phyloP scores from a whole-genome alignment of 495 filamentous ascomycete genomes.

The Margaritispora aquatica region DNA sequence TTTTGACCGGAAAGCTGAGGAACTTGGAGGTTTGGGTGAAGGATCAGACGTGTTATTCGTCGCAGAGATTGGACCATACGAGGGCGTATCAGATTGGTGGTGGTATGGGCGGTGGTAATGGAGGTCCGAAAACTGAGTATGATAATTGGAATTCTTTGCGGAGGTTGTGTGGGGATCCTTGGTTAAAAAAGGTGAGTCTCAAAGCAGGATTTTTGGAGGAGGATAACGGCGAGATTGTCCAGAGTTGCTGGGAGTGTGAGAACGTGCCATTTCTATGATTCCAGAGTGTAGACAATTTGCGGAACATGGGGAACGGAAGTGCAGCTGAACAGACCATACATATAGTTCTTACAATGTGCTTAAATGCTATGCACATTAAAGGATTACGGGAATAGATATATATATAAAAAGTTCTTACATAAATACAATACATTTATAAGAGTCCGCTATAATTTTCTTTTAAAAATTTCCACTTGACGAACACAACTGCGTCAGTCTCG shows the following conservation, averaged over 20 bases:
- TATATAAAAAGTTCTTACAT: too few relatives aligned
- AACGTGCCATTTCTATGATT: background rate
- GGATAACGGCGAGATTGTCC: slow-evolving; percentile 4
- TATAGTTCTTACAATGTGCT: too few relatives aligned
- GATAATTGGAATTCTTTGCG: slow-evolving; percentile 14
- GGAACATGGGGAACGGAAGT: too few relatives aligned
- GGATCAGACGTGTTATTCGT: background rate
- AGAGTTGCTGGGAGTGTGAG: background rate
- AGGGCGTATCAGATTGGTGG: background rate
- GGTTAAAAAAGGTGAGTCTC: slow-evolving; percentile 21
- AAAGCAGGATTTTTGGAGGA: slow-evolving; percentile 11
- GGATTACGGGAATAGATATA: too few relatives aligned
- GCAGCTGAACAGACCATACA: too few relatives aligned
- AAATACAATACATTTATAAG: too few relatives aligned
- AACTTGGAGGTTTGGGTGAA: slow-evolving; percentile 12
- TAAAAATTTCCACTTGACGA: too few relatives aligned
- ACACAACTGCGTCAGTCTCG: too few relatives aligned
- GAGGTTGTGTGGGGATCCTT: slow-evolving; percentile 24
- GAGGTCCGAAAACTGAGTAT: background rate
- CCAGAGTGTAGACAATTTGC: too few relatives aligned
- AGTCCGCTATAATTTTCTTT: too few relatives aligned
- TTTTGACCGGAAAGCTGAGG: slow-evolving; percentile 20
- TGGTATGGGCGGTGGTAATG: background rate
- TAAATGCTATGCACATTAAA: too few relatives aligned
- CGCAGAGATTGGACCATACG: background rate